phyloP scores from a whole-genome alignment of 2,329 filamentous ascomycete genomes.

The Claviceps monticola region DNA sequence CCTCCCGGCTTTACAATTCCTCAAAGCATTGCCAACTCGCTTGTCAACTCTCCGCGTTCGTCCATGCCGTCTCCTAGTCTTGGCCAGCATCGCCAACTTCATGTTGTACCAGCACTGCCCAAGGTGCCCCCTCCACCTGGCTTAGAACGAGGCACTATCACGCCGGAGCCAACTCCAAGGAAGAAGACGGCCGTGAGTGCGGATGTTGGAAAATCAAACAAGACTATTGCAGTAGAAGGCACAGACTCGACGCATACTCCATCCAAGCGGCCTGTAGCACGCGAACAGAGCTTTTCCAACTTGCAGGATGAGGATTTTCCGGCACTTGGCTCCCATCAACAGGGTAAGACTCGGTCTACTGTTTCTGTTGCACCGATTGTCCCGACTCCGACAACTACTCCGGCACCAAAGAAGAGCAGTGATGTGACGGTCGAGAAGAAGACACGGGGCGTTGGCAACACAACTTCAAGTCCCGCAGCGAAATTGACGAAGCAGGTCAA shows the following conservation, averaged over 20 bases:
- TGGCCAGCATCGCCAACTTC: constrained; percentile 9
- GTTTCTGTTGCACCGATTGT: constrained; percentile 21
- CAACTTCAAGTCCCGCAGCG: neutral
- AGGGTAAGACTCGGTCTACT: constrained; percentile 18
- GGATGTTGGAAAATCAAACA: constrained; percentile 29
- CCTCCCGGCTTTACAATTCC: constrained; percentile 18
- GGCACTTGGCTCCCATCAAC: constrained; percentile 35
- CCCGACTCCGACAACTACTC: constrained; percentile 20
- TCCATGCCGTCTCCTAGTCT: constrained; percentile 11
- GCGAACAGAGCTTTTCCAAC: constrained; percentile 10
- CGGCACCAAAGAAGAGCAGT: constrained; percentile 17
- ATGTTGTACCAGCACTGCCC: constrained; percentile 14
- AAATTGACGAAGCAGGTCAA: neutral
- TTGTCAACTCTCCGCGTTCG: constrained; percentile 2
- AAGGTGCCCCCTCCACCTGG: constrained; percentile 14
- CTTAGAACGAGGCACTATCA: constrained; percentile 14
- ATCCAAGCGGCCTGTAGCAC: constrained; percentile 19
- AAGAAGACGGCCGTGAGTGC: constrained; percentile 14
- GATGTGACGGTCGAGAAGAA: constrained; percentile 18
- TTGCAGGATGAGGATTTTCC: constrained; percentile 52
- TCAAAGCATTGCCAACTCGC: constrained; percentile 2
- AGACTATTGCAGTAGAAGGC: constrained; percentile 30
- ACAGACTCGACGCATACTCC: constrained; percentile 33
- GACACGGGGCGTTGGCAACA: constrained; percentile 2
- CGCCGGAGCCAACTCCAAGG: constrained; percentile 20